Evolutionary conservation across 805 yeast species (phyloP).

Genomic region (Debaryomyces prosopidis): DNA sequence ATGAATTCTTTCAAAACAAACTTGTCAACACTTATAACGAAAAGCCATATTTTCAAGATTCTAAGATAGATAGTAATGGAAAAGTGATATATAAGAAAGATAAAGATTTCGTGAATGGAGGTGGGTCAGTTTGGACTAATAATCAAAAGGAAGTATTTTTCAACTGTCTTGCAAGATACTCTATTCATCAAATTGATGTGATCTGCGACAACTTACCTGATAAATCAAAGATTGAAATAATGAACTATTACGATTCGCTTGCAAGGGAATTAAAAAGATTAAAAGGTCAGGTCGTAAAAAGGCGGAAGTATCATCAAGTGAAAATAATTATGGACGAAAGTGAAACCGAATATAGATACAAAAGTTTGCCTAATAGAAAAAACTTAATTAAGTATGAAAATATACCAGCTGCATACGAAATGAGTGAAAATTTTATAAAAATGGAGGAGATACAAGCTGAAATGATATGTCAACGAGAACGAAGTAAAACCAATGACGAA

Average conservation of each 20-base stretch:
- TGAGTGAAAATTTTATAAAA: conserved; percentile 42
- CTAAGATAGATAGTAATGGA: conserved; percentile 16
- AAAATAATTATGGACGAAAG: background rate
- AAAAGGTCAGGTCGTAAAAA: conserved; percentile 12
- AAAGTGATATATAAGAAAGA: conserved; percentile 9
- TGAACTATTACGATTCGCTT: conserved; percentile 44
- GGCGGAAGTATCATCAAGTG: conserved; percentile 2
- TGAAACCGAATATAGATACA: conserved; percentile 1
- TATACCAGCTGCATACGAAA: conserved; percentile 54
- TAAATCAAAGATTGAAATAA: conserved; percentile 47
- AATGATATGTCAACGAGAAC: conserved; percentile 20
- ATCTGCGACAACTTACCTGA: conserved; percentile 38
- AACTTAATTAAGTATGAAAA: conserved; percentile 39
- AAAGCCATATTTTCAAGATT: conserved; percentile 6
- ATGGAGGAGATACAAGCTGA: conserved; percentile 46
- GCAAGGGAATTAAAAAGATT: conserved; percentile 21
- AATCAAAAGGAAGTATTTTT: conserved; percentile 55
- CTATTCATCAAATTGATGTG: conserved; percentile 46
- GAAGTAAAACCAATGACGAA: conserved; percentile 12
- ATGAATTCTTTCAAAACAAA: conserved; percentile 15
- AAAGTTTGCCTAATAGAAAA: conserved; percentile 9
- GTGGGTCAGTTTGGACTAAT: conserved; percentile 45
- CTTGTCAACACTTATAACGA: background rate
- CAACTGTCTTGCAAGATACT: conserved; percentile 46
- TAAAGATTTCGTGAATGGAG: background rate